Percentiles rank a stretch among this genome's conserved stretches.
Conservation (phyloP, 768 basidiomycete genomes). For the Russula sp. region DNA sequence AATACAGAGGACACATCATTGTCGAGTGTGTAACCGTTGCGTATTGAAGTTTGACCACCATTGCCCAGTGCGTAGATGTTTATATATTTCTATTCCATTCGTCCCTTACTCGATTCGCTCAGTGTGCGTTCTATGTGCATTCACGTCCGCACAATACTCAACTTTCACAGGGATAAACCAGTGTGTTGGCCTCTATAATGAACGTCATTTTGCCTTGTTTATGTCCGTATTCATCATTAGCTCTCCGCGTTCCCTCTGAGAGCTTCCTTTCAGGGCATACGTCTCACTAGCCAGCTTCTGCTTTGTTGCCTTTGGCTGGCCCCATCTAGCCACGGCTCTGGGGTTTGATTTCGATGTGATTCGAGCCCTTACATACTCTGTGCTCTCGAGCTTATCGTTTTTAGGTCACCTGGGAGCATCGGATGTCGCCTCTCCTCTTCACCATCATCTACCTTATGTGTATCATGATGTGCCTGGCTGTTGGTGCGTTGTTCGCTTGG, state of each 20-base stretch:
- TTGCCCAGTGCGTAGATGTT: conserved; percentile 69
- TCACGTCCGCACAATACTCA: conserved; percentile 1
- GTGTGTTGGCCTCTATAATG: conserved; percentile 94
- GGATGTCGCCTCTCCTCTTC: conserved; percentile 65
- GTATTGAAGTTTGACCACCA: conserved; percentile 90
- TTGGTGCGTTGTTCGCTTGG: conserved; percentile 68
- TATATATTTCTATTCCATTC: not conserved
- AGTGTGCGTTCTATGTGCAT: conserved; percentile 23
- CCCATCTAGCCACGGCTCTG: conserved; percentile 54
- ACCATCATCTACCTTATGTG: conserved; percentile 75
- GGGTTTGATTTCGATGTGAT: conserved; percentile 49
- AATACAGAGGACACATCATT: conserved; percentile 84
- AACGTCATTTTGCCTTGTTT: conserved; percentile 94
- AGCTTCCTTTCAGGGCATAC: conserved; percentile 56
- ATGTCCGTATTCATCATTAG: conserved; percentile 52
- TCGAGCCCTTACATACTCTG: not conserved
- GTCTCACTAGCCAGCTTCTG: conserved; percentile 68
- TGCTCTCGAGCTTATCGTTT: not conserved
- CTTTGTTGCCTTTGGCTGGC: conserved; percentile 62
- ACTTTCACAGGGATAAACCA: conserved; percentile 83
- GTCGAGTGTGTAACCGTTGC: conserved; percentile 86
- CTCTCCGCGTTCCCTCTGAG: not conserved
- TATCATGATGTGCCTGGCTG: conserved; percentile 69
- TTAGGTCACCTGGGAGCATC: conserved; percentile 35
- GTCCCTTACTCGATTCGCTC: not conserved